Evolutionary conservation across 1,139 yeast genomes (phyloP), one percentile per base, ranked within the genome.

Genomic region (Geotrichum phurueaensis): DNA sequence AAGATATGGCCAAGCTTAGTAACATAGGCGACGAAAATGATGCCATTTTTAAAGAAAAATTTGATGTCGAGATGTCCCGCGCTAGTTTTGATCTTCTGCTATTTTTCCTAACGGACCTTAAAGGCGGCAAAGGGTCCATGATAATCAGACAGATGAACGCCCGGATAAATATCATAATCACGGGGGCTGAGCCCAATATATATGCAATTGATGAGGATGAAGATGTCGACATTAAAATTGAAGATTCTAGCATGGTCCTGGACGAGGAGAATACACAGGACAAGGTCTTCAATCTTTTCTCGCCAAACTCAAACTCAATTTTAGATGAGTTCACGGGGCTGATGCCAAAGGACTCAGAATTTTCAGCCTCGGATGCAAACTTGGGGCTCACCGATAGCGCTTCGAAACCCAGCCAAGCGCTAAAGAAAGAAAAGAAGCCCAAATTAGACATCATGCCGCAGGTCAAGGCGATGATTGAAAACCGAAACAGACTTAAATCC

Each of bases 71-170:
- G 54, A 85, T 94, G 53, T 87, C 97, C 15, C 86, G 89, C 65
- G 91, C 97, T 0, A 84, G 96, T 3, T 81, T 92, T 69, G 94
- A 91, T 70, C 78, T 94, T 66, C 80, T 94, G 67, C 78, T 94
- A 58, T 89, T 89, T 72, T 94, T 91, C 68, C 76, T 94, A 61
- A 96, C 90, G 71, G 98, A 94, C 70, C 89, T 90, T 70, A 97
- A 91, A 73, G 88, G 89, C 9, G 86, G 86, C 59, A 98, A 98
- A 48, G 99, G 99, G 3, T 87, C 94, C 2, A 82, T 92, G 53
- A 79, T 92, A 60, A 89, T 94, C 60, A 80, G 97, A 66, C 81
- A 90, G 59, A 85, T 95, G 64, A 94, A 94, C 75, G 94, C 90
- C 74, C 85, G 90, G 71, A 79, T 94, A 67, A 86, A 89, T 63